Evolutionary conservation across 2,329 filamentous ascomycete genomes (phyloP).

Genomic region (Ophioceras dolichostomum): DNA sequence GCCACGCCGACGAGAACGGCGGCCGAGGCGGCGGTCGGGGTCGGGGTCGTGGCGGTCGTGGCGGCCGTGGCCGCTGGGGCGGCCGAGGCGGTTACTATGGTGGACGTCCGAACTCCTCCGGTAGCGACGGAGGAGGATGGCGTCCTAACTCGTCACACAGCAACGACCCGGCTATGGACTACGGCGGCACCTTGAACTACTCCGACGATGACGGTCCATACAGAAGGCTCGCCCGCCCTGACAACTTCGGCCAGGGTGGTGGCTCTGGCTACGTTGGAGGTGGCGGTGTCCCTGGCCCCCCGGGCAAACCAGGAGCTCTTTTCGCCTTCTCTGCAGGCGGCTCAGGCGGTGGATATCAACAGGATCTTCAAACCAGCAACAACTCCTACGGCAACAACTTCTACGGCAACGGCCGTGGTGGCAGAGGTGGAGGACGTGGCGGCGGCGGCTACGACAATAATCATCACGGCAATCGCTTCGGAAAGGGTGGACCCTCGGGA

Average conservation of each 20-base stretch:
- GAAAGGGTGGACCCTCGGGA: too few species aligned
- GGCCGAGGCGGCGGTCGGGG: slow-evolving; percentile 17
- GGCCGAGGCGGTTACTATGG: not conserved
- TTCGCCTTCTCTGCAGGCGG: not conserved
- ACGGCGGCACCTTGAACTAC: slow-evolving; percentile 43
- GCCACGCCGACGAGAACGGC: too few species aligned
- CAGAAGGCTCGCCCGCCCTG: slow-evolving; percentile 56
- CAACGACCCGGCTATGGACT: slow-evolving; percentile 14
- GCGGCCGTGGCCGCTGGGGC: not conserved
- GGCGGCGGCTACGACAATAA: slow-evolving; percentile 18
- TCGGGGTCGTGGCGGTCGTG: not conserved
- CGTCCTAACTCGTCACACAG: too few species aligned
- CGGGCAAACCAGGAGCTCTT: too few species aligned
- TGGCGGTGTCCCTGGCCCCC: too few species aligned
- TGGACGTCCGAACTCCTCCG: too few species aligned
- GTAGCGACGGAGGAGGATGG: too few species aligned
- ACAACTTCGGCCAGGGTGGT: slow-evolving; percentile 46
- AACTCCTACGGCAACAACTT: not conserved
- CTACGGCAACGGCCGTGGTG: slow-evolving; percentile 26
- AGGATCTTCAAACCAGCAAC: too few species aligned
- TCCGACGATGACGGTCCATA: slow-evolving; percentile 61
- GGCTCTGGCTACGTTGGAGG: slow-evolving; percentile 30
- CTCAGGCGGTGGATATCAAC: too few species aligned
- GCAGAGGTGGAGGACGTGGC: slow-evolving; percentile 21
- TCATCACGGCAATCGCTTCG: too few species aligned